phyloP scores from a whole-genome alignment of 352 stramenopile genomes.

The Globisporangium echinulatum region DNA sequence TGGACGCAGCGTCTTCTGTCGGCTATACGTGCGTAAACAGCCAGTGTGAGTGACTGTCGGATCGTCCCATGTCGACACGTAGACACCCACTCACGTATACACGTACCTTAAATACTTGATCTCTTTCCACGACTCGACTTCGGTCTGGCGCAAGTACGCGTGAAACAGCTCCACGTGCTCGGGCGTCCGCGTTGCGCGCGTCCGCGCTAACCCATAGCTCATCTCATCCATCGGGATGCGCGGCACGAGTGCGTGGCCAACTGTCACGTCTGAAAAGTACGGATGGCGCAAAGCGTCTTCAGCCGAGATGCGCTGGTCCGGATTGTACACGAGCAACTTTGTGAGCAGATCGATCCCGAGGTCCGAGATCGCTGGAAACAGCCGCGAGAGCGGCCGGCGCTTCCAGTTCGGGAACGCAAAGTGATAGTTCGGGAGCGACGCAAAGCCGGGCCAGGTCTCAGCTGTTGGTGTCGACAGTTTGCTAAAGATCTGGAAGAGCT shows the following conservation, averaged over 20 bases:
- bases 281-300: slow-evolving; percentile 78
- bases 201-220: slow-evolving; percentile 53
- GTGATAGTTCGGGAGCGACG: slow-evolving; percentile 95
- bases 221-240: slow-evolving; percentile 80
- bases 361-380: slow-evolving; percentile 69
- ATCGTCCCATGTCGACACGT: too few relatives aligned
- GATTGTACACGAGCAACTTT: slow-evolving; percentile 78
- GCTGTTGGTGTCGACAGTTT: slow-evolving; percentile 97
- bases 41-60: background rate
- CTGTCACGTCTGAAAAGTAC: slow-evolving; percentile 54
- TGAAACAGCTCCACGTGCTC: slow-evolving; percentile 80
- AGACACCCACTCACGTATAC: background rate
- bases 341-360: slow-evolving; percentile 66
- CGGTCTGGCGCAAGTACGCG: slow-evolving; percentile 67
- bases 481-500: slow-evolving; percentile 85
- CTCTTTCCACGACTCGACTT: slow-evolving; percentile 77
- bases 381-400: slow-evolving; percentile 50
- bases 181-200: slow-evolving; percentile 37
- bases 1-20: slow-evolving; percentile 75
- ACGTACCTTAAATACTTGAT: slow-evolving; percentile 83
- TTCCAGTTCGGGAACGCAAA: slow-evolving; percentile 87
- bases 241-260: slow-evolving; percentile 41
- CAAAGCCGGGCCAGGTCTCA: slow-evolving; percentile 95
- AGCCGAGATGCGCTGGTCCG: slow-evolving; percentile 73
- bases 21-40: slow-evolving; percentile 22